Evolutionary conservation across 257 asterid genomes (phyloP).

Genomic region (Lycium barbarum): DNA sequence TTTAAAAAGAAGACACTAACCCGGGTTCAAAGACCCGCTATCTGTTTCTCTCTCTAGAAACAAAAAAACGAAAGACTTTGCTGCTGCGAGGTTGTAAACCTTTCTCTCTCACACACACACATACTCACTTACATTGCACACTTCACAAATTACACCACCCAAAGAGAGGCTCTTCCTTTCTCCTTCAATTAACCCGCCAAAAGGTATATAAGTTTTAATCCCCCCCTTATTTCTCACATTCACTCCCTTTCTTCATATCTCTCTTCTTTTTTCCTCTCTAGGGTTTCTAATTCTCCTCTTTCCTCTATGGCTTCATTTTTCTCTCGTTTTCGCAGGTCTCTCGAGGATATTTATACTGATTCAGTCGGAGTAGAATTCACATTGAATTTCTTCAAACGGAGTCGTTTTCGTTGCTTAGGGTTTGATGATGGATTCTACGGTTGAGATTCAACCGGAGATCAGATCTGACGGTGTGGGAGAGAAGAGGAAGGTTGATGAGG

Average conservation of each 20-base stretch:
- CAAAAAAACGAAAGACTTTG: not conserved
- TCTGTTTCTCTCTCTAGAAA: not conserved
- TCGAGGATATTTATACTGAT: conserved; percentile 21
- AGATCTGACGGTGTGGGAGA: conserved; percentile 56
- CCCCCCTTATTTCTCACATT: not conserved
- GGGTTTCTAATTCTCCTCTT: conserved; percentile 24
- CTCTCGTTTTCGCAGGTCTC: conserved; percentile 62
- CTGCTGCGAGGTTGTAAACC: conserved; percentile 7
- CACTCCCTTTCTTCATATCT: not conserved
- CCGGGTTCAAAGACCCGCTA: not conserved
- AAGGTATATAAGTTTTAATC: conserved; percentile 20
- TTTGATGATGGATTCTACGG: conserved; percentile 46
- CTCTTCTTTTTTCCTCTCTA: not conserved
- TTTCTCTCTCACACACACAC: conserved; percentile 25
- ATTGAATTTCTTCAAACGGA: conserved; percentile 25
- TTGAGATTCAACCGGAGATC: conserved; percentile 29
- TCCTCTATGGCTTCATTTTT: conserved; percentile 50
- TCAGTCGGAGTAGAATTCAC: not conserved
- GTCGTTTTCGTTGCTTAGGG: conserved; percentile 37
- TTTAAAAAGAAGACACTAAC: not conserved
- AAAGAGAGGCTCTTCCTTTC: conserved; percentile 1
- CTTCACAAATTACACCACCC: conserved; percentile 30
- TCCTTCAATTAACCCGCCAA: not conserved
- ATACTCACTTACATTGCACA: not conserved
- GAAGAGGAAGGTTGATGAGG: conserved; percentile 68